Evolutionary conservation across 2,329 filamentous ascomycete genomes (phyloP).

Genomic region (Beauveria scarabaeidicola): DNA sequence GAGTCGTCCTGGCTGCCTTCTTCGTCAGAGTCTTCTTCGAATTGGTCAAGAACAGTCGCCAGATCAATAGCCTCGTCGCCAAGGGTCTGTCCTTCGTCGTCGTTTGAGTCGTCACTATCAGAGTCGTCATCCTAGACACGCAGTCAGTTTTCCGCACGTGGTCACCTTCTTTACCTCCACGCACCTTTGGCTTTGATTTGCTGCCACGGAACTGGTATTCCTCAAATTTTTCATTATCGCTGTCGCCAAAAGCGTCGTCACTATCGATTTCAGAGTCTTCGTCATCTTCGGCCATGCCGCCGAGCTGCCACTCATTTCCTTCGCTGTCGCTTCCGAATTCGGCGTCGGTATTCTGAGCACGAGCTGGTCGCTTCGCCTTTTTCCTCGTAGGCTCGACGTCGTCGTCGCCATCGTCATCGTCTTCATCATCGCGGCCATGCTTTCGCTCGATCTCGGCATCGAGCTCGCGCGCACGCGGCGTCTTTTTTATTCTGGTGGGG

Average conservation of each 20-base stretch:
- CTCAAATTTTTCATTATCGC: slow-evolving; percentile 78
- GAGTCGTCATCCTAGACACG: slow-evolving; percentile 44
- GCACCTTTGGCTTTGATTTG: slow-evolving; percentile 20
- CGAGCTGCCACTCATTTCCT: slow-evolving; percentile 77
- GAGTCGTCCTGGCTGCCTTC: slow-evolving; percentile 36
- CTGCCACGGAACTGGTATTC: slow-evolving; percentile 54
- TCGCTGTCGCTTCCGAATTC: slow-evolving; percentile 78
- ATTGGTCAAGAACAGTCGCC: slow-evolving; percentile 48
- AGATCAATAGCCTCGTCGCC: slow-evolving; percentile 53
- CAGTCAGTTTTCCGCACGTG: neutral
- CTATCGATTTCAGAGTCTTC: slow-evolving; percentile 58
- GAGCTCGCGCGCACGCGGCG: slow-evolving; percentile 42
- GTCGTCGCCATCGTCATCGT: slow-evolving; percentile 45
- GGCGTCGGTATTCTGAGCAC: slow-evolving; percentile 44
- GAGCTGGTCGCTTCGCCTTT: slow-evolving; percentile 32
- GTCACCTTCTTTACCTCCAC: neutral
- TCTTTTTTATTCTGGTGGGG: slow-evolving; percentile 37
- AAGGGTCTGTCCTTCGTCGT: slow-evolving; percentile 49
- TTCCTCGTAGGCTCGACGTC: slow-evolving; percentile 44
- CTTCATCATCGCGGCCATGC: slow-evolving; percentile 35
- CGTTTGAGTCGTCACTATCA: slow-evolving; percentile 40
- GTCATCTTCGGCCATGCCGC: slow-evolving; percentile 47
- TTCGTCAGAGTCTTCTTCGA: slow-evolving; percentile 40
- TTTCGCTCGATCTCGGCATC: slow-evolving; percentile 39
- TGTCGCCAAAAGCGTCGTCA: slow-evolving; percentile 78